Evolutionary conservation across 768 basidiomycete species (phyloP).

Genomic region (Mrakia frigida): DNA sequence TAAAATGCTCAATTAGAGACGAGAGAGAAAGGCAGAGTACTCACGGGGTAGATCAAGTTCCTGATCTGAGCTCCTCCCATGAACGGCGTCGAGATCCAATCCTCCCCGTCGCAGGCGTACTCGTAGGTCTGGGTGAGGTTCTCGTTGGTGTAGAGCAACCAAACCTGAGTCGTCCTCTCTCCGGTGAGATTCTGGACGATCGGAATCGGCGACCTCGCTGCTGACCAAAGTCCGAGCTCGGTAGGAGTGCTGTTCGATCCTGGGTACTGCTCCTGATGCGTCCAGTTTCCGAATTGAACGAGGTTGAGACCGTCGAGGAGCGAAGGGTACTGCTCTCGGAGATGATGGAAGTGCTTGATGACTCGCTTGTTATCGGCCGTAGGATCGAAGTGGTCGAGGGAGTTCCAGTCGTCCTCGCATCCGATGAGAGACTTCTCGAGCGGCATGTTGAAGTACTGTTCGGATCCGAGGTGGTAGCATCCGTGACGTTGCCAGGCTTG

Average conservation of each 20-base stretch:
- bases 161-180: slow-evolving; percentile 60
- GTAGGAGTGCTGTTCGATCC: slow-evolving; percentile 76
- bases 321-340: slow-evolving; percentile 63
- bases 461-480: slow-evolving; percentile 82
- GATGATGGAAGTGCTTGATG: slow-evolving; percentile 64
- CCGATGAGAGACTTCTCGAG: slow-evolving; percentile 71
- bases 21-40: neutral
- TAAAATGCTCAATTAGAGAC: neutral
- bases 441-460: slow-evolving; percentile 91
- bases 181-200: slow-evolving; percentile 52
- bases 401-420: slow-evolving; percentile 85
- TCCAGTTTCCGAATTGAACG: slow-evolving; percentile 82
- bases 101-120: slow-evolving; percentile 53
- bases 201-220: slow-evolving; percentile 60
- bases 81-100: slow-evolving; percentile 79
- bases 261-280: slow-evolving; percentile 66
- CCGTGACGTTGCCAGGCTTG: slow-evolving; percentile 92
- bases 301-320: slow-evolving; percentile 83
- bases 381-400: slow-evolving; percentile 90
- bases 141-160: slow-evolving; percentile 81
- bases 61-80: slow-evolving; percentile 55
- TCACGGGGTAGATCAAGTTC: slow-evolving; percentile 69
- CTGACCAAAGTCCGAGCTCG: slow-evolving; percentile 84
- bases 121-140: slow-evolving; percentile 64
- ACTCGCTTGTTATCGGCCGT: slow-evolving; percentile 70